Evolutionary conservation across 1,284 basidiomycete species (phyloP).

Genomic region (Naganishia cerealis): DNA sequence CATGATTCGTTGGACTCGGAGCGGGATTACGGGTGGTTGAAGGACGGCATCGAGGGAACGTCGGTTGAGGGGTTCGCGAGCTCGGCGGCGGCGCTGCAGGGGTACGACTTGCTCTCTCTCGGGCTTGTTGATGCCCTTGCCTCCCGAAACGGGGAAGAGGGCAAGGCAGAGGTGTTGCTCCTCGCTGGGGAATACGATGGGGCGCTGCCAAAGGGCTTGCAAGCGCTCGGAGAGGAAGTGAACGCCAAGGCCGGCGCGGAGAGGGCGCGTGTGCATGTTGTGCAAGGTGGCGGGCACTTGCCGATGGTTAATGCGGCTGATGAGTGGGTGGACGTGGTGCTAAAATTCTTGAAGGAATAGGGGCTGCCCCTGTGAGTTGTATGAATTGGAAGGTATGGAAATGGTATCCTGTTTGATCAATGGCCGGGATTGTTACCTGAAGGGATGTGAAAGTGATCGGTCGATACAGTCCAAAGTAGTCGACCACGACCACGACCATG

Average conservation of each 20-base stretch:
- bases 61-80: slow-evolving; percentile 52
- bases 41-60: slow-evolving; percentile 47
- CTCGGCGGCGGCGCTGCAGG: slow-evolving; percentile 52
- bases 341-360: slow-evolving; percentile 40
- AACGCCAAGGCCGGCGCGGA: slow-evolving; percentile 39
- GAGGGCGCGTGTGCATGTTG: slow-evolving; percentile 43
- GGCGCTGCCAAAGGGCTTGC: slow-evolving; percentile 50
- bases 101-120: slow-evolving; percentile 52
- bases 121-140: slow-evolving; percentile 43
- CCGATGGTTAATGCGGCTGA: slow-evolving; percentile 54
- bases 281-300: slow-evolving; percentile 52
- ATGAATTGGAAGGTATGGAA: background rate
- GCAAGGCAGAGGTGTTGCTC: slow-evolving; percentile 42
- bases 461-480: too few relatives aligned
- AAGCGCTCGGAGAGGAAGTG: slow-evolving; percentile 45
- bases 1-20: slow-evolving; percentile 41
- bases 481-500: too few relatives aligned
- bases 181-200: slow-evolving; percentile 55
- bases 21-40: slow-evolving; percentile 36
- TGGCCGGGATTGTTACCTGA: too few relatives aligned
- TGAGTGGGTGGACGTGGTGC: slow-evolving; percentile 49
- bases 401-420: too few relatives aligned
- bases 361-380: background rate
- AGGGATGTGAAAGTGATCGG: too few relatives aligned
- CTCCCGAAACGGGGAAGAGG: slow-evolving; percentile 32